These are phyloP conservation scores for Ramularia endophylla DNA, from an alignment of 2,329 filamentous ascomycete species.

Conservation along the genomic window DNA sequence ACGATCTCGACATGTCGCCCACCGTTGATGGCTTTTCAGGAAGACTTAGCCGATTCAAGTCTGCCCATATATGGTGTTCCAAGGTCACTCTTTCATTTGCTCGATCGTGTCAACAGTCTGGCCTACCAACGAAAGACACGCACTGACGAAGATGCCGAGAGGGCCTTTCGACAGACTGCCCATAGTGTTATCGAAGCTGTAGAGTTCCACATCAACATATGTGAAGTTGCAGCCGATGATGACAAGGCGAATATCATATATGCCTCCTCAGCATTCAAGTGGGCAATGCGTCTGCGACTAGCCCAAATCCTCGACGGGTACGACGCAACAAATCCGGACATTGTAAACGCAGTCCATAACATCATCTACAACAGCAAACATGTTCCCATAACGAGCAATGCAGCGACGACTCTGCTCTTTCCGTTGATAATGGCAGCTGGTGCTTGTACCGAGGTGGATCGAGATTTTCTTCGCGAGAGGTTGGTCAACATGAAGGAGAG, in stretches of 20 bases:
- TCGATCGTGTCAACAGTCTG: slow-evolving; percentile 1
- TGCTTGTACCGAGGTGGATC: too few relatives aligned
- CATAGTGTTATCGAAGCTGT: background rate
- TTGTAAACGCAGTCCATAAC: too few relatives aligned
- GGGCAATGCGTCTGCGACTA: background rate
- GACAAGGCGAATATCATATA: background rate
- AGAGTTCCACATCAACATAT: background rate
- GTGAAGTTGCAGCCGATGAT: background rate
- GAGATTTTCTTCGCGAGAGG: too few relatives aligned
- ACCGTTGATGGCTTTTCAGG: too few relatives aligned
- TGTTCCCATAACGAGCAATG: too few relatives aligned
- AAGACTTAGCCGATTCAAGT: background rate
- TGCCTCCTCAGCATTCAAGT: background rate
- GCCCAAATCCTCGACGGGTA: background rate
- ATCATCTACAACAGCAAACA: too few relatives aligned
- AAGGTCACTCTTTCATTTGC: background rate
- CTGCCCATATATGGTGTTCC: background rate
- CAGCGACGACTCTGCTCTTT: too few relatives aligned
- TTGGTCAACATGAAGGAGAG: too few relatives aligned
- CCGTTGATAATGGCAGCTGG: too few relatives aligned
- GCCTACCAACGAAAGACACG: background rate
- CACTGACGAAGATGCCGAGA: background rate
- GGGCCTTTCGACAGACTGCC: background rate
- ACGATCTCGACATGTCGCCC: too few relatives aligned
- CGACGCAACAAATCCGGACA: too few relatives aligned